Base-by-base conservation (phyloP, 208 protist genomes). In the Trypanosoma mega region DNA sequence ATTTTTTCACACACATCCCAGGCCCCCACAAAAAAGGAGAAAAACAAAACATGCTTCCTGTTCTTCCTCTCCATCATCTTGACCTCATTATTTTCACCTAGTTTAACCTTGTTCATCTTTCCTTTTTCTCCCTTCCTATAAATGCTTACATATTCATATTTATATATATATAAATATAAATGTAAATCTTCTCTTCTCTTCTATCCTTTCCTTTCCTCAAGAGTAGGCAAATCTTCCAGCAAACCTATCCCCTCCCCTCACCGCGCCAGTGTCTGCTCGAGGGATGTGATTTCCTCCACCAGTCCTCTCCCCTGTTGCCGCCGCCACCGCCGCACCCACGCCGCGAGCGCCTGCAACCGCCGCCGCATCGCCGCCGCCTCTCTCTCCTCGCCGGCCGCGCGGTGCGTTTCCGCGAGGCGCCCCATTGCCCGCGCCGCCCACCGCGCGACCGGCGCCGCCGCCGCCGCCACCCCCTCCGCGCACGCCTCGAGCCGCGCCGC, bases 311-410 rank as follows among this genome's bases (percentile, higher is more conserved):
- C 67, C 0, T 62, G 34, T 39, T 72, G 69, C 27, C 61, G 9
- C n/a, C 50, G 43, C 73, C 80, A 87, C 37, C 73, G 68, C 11
- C 77, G 79, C 39, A 80, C 76, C 80, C 84, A 87, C 48, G 63
- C 59, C 12, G 55, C 57, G 50, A 91, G 51, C n/a, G 33, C 41
- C 58, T 78, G 74, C 75, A 78, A 81, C n/a, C 59, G 68, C 50
- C 74, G 74, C 27, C 76, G 54, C 30, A 87, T 53, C 30, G 37
- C 30, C 16, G 29, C 31, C 23, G 49, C 39, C 18, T 63, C 57
- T 8, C 5, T 33, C 20, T 37, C 26, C 20, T 59, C 64, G 2
- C 52, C 54, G 6, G 39, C 27, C 39, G 48, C 12, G 31, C 18
- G 50, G 44, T 72, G 55, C 51, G n/a, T 36, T 33, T 74, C 54